Evolutionary conservation across 768 basidiomycete genomes (phyloP).

Genomic region (Rhodotorula diobovata): DNA sequence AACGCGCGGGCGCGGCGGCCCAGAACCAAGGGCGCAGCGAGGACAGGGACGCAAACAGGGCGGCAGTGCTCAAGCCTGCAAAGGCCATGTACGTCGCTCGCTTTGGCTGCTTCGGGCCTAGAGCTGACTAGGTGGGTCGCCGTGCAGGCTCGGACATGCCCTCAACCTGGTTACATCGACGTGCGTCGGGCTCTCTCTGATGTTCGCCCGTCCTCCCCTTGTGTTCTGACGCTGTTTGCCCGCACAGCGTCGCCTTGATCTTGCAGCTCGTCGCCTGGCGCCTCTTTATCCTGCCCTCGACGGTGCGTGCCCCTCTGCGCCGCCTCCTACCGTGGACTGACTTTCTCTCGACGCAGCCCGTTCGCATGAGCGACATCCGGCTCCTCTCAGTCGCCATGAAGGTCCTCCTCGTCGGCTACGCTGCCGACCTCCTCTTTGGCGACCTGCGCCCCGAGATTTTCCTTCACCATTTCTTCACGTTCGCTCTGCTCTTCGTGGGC

Average conservation of each 20-base stretch:
- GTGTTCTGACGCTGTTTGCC: background rate
- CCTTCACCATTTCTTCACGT: conserved; percentile 24
- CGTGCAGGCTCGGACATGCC: background rate
- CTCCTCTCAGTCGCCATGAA: conserved; percentile 12
- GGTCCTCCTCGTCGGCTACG: conserved; percentile 16
- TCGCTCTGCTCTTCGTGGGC: conserved; percentile 11
- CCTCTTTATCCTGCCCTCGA: background rate
- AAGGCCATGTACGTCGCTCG: background rate
- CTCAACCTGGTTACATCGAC: background rate
- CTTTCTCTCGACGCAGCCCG: background rate
- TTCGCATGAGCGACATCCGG: conserved; percentile 10
- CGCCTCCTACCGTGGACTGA: background rate
- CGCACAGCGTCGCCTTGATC: background rate
- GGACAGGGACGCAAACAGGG: background rate
- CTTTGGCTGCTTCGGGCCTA: background rate
- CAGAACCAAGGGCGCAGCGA: background rate
- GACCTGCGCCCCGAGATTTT: conserved; percentile 12
- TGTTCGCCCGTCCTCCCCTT: background rate
- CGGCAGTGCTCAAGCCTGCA: background rate
- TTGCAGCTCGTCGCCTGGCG: conserved; percentile 11
- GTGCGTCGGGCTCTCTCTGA: background rate
- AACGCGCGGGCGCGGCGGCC: background rate
- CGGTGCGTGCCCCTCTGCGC: background rate
- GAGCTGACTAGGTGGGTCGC: background rate
- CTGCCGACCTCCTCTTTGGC: conserved; percentile 9